Conservation (phyloP, 306 rosid genomes). For the Purshia tridentata region DNA sequence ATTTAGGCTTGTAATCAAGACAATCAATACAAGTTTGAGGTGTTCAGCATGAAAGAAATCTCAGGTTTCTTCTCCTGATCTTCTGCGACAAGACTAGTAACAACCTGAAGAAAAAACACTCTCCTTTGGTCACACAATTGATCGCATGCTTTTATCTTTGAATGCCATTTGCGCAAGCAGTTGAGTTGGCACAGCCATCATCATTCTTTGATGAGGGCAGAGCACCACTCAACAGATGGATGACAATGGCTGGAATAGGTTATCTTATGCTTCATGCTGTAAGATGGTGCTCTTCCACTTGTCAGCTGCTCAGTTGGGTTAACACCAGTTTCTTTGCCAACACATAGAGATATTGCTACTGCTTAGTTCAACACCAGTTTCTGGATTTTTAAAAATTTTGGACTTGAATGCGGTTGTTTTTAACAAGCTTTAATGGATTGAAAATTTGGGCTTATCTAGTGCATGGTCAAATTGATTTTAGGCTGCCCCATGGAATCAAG, state of each 20-base stretch:
- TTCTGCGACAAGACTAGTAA: background rate
- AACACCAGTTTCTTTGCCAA: slow-evolving; percentile 11
- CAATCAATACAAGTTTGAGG: background rate
- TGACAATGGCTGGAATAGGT: slow-evolving; percentile 19
- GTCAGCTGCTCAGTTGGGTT: slow-evolving; percentile 13
- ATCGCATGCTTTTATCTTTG: too few relatives aligned
- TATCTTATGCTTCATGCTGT: slow-evolving; percentile 21
- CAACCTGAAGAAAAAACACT: background rate
- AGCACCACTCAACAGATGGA: slow-evolving; percentile 16
- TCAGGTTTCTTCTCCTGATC: background rate
- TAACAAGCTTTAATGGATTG: background rate
- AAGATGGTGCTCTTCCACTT: slow-evolving; percentile 17
- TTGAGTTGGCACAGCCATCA: slow-evolving; percentile 17
- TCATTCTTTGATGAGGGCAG: slow-evolving; percentile 14
- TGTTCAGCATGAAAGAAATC: background rate
- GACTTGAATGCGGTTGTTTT: background rate
- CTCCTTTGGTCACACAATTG: too few relatives aligned
- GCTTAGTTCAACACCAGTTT: slow-evolving; percentile 6
- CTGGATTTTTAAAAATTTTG: background rate
- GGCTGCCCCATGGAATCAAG: background rate
- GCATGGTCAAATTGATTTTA: background rate
- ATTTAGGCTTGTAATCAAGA: background rate
- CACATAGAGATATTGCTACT: too few relatives aligned
- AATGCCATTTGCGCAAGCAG: background rate
- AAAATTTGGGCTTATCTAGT: background rate